Conservation (phyloP, 2,329 filamentous ascomycete genomes). For the Zasmidium citrigriseum region DNA sequence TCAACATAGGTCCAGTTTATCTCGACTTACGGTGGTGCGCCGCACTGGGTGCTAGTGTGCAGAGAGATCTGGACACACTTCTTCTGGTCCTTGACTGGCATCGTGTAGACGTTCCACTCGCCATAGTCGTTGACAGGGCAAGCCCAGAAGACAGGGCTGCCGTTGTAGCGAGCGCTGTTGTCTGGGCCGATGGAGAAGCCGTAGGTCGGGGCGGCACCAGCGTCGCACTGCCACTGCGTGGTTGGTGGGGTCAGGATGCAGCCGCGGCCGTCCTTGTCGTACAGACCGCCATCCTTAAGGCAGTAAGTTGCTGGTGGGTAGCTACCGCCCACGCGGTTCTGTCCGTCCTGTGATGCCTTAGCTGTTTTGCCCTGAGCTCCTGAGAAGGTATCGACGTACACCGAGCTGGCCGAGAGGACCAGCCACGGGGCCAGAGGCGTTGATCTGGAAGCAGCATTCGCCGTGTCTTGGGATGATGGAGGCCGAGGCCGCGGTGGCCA, state of each 20-base stretch:
- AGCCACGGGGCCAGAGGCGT: constrained; percentile 9
- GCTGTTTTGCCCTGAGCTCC: not conserved
- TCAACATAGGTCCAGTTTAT: not conserved
- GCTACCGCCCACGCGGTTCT: constrained; percentile 9
- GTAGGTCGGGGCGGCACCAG: constrained; percentile 49
- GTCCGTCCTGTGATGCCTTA: constrained; percentile 4
- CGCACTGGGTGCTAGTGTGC: constrained; percentile 24
- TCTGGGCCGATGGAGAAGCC: constrained; percentile 55
- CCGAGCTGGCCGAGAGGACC: constrained; percentile 10
- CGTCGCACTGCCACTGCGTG: constrained; percentile 63
- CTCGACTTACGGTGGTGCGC: not conserved
- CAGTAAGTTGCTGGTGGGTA: constrained; percentile 12
- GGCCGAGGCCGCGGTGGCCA: constrained; percentile 9
- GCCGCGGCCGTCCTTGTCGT: constrained; percentile 7
- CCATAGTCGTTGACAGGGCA: constrained; percentile 54
- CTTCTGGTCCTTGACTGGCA: constrained; percentile 17
- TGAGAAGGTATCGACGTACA: not conserved
- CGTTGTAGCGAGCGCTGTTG: constrained; percentile 44
- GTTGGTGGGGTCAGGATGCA: constrained; percentile 9
- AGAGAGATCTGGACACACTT: constrained; percentile 23
- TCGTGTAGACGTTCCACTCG: constrained; percentile 53
- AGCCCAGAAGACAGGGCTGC: constrained; percentile 56
- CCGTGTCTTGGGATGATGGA: constrained; percentile 8
- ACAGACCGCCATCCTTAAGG: constrained; percentile 7
- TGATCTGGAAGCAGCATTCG: constrained; percentile 17